Conservation (phyloP, 306 rosid genomes). For the Prunus mume region DNA sequence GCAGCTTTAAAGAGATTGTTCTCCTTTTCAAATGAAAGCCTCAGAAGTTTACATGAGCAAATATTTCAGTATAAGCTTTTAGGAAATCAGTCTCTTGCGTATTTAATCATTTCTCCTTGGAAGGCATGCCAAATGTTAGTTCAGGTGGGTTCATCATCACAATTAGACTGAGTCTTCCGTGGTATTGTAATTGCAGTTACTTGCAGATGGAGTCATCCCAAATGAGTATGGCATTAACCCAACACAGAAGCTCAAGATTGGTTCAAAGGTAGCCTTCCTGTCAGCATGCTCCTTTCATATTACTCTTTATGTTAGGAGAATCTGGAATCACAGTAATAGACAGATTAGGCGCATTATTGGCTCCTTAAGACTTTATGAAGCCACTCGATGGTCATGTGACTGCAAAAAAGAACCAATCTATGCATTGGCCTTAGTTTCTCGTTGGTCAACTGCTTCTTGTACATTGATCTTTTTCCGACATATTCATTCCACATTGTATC, state of each 20-base stretch:
- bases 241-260: conserved; percentile 86
- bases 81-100: too few species aligned
- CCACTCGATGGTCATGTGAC: conserved; percentile 10
- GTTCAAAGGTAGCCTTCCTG: conserved; percentile 64
- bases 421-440: conserved; percentile 14
- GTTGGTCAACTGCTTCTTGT: conserved; percentile 17
- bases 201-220: conserved; percentile 98
- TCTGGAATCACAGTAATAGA: neutral
- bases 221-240: conserved; percentile 98
- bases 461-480: neutral
- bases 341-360: neutral
- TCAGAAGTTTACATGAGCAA: neutral
- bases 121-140: conserved; percentile 5
- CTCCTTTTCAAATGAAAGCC: neutral
- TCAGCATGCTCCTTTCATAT: neutral
- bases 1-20: neutral
- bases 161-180: conserved; percentile 14
- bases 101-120: neutral
- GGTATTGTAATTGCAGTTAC: conserved; percentile 52
- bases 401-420: neutral
- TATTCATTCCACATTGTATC: neutral
- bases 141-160: conserved; percentile 5
- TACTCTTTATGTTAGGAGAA: neutral
- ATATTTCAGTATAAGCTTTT: neutral
- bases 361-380: neutral